Base-by-base conservation (phyloP, 768 basidiomycete genomes). In the Hebeloma cylindrosporum region DNA sequence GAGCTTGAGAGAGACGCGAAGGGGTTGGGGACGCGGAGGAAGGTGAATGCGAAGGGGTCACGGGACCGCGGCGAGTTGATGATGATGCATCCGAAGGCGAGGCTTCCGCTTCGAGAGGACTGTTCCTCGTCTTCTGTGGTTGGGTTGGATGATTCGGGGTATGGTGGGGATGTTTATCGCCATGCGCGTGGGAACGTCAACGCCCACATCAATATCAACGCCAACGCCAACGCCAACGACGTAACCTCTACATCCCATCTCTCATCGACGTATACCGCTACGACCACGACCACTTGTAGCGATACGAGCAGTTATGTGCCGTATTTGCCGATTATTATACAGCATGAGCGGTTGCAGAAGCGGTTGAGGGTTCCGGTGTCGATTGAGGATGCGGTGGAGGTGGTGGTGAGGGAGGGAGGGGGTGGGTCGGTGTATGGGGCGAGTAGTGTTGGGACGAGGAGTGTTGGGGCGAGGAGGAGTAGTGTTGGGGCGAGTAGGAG, bases 291-390 rank as follows among this genome's bases (percentile, higher is more conserved):
- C 7, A 17, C 13, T 5, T 3, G 5, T 3, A 3, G 8, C 3
- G 47, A 37, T 13, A 52, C 48, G 10, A 50, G 40, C 22, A 40
- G 44, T 41, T 60, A 54, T 36, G 45, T 51, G 11, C 59, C 59
- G 0, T 60, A 57, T 21, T 34, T 60, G 17, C 59, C 59, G 2
- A 51, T 60, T 22, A 53, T 57, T 13, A 40, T 58, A n/a, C 59
- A 60, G 47, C 57, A 57, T 43, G 59, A 60, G 47, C 45, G 59
- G 26, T 35, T 51, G 14, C 52, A 53, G 22, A 38, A 47, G 41
- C 50, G 43, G 17, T 31, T 52, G n/a, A 43, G 34, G 40, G 48
- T 38, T 20, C 29, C 44, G 27, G 28, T 55, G 3, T 41, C 50
- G 8, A 31, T 55, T 21, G 22, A 34, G 30, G 27, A 22, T 7